A percentile compares a stretch with the other conserved stretches of the same genome.
Conservation (phyloP, 2,329 filamentous ascomycete genomes). For the Arthrobotrys sinensis region DNA sequence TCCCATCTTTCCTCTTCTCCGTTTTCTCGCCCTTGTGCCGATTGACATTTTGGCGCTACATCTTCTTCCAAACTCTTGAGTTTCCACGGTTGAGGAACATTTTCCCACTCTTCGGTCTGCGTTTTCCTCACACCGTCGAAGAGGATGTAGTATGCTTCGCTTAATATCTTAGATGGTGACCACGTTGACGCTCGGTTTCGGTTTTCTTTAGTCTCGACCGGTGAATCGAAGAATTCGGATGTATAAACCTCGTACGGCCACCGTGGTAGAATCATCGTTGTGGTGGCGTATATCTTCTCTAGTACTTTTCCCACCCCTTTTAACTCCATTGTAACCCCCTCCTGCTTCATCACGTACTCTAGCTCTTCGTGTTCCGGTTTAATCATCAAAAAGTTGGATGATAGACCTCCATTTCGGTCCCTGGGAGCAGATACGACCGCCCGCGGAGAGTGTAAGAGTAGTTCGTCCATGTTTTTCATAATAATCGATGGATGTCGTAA, state of each 20-base stretch:
- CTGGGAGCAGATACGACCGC: slow-evolving; percentile 41
- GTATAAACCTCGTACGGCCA: slow-evolving; percentile 60
- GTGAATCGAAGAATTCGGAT: slow-evolving; percentile 58
- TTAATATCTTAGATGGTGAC: slow-evolving; percentile 10
- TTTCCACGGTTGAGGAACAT: slow-evolving; percentile 53
- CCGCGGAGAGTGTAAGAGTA: slow-evolving; percentile 54
- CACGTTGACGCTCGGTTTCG: slow-evolving; percentile 3
- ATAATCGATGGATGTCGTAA: slow-evolving; percentile 61
- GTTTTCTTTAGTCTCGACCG: neutral
- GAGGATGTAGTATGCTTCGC: slow-evolving; percentile 42
- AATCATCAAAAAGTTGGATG: slow-evolving; percentile 59
- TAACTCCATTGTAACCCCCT: slow-evolving; percentile 4
- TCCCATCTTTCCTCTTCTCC: slow-evolving; percentile 26
- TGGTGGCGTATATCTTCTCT: slow-evolving; percentile 46
- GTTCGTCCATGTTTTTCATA: slow-evolving; percentile 61
- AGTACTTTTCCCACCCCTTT: slow-evolving; percentile 21
- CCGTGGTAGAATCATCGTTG: slow-evolving; percentile 61
- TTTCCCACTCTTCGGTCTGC: slow-evolving; percentile 3
- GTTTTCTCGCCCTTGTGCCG: neutral
- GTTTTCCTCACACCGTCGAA: slow-evolving; percentile 35
- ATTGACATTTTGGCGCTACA: slow-evolving; percentile 55
- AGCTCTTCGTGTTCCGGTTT: slow-evolving; percentile 55
- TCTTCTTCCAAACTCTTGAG: slow-evolving; percentile 59
- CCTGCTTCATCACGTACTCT: slow-evolving; percentile 25
- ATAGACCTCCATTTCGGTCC: neutral